A percentile compares a stretch with the other conserved stretches of the same genome.
Evolutionary conservation across 2,329 filamentous ascomycete genomes (phyloP).

Genomic region (Fusarium drepaniforme): DNA sequence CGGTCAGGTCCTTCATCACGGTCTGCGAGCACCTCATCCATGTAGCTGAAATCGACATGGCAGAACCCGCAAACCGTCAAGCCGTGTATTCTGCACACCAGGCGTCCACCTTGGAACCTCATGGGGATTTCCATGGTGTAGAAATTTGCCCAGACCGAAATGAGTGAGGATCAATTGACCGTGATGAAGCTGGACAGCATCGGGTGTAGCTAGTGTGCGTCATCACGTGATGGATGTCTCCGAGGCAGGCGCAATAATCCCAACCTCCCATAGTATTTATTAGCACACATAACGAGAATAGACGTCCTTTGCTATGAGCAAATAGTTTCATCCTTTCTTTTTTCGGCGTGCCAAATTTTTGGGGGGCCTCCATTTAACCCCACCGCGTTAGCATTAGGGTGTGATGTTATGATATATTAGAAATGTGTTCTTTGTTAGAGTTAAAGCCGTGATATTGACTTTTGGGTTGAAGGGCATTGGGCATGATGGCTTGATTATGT

Average conservation of each 20-base stretch:
- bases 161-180: not conserved
- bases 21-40: constrained; percentile 43
- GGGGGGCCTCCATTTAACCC: no score
- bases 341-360: no score
- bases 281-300: not conserved
- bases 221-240: not conserved
- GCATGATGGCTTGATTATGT: no score
- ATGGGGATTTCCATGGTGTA: not conserved
- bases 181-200: not conserved
- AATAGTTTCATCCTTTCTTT: no score
- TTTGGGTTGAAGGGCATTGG: no score
- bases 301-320: not conserved
- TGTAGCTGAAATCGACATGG: constrained; percentile 50
- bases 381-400: no score
- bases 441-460: no score
- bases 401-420: no score
- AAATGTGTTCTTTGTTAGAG: no score
- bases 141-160: not conserved
- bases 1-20: constrained; percentile 17
- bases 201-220: not conserved
- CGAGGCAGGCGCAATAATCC: no score
- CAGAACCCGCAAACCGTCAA: constrained; percentile 49
- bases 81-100: constrained; percentile 52
- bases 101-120: constrained; percentile 49
- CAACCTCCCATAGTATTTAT: not conserved